Conservation (phyloP, 225 moss, liverwort and hornwort species). For the Sphagnum tenellum region DNA sequence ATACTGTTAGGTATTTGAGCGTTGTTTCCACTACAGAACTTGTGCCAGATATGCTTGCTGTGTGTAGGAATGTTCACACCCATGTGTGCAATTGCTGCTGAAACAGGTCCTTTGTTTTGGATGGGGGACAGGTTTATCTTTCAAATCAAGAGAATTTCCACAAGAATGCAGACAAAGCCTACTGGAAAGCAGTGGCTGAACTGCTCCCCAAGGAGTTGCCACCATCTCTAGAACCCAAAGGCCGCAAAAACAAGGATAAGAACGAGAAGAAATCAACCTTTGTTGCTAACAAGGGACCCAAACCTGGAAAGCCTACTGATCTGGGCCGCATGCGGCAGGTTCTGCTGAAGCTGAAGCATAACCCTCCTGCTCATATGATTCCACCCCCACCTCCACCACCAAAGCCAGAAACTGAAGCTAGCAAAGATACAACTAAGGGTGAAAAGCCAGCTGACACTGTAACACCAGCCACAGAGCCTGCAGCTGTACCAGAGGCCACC, state of each 20-base stretch:
- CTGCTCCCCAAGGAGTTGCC: slow-evolving; percentile 88
- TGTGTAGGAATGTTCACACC: too few species aligned
- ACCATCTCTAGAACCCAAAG: slow-evolving; percentile 59
- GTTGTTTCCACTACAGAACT: too few species aligned
- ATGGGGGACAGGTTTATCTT: slow-evolving; percentile 39
- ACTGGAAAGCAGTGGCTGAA: slow-evolving; percentile 90
- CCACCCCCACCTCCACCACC: slow-evolving; percentile 77
- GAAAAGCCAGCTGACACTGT: too few species aligned
- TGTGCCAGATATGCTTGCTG: too few species aligned
- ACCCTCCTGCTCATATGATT: slow-evolving; percentile 85
- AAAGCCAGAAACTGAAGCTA: slow-evolving; percentile 25
- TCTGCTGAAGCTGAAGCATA: slow-evolving; percentile 81
- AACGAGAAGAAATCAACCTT: slow-evolving; percentile 78
- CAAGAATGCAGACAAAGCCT: slow-evolving; percentile 75
- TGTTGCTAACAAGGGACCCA: slow-evolving; percentile 74
- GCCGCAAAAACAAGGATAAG: slow-evolving; percentile 56
- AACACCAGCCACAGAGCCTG: slow-evolving; percentile 22
- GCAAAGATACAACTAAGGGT: background rate
- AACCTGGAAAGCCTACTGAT: slow-evolving; percentile 81
- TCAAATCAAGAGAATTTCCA: slow-evolving; percentile 79
- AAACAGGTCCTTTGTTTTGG: too few species aligned
- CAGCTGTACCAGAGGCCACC: slow-evolving; percentile 27
- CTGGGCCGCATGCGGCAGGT: slow-evolving; percentile 72
- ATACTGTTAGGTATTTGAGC: too few species aligned
- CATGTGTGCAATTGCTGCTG: too few species aligned